A percentile compares a stretch with the other conserved stretches of the same genome.
phyloP scores from a whole-genome alignment of 805 yeast genomes.

The Teunomyces lycoperdinae region DNA sequence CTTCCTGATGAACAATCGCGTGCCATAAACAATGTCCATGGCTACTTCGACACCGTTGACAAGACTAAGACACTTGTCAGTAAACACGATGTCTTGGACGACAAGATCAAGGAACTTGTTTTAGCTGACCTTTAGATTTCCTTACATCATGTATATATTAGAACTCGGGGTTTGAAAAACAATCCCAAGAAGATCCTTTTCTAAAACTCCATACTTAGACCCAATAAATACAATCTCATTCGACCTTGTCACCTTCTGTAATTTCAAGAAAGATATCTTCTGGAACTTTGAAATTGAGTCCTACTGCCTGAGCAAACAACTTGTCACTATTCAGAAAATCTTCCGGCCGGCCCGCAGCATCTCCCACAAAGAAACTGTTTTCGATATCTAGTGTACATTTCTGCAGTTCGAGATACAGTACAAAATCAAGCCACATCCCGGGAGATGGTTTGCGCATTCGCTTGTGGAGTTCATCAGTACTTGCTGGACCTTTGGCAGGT shows the following conservation, averaged over 20 bases:
- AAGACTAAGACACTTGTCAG: conserved; percentile 24
- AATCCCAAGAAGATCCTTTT: not conserved
- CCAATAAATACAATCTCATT: too few species aligned
- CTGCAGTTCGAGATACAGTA: conserved; percentile 32
- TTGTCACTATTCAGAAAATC: conserved; percentile 84
- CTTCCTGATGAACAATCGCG: conserved; percentile 22
- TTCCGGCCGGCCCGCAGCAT: conserved; percentile 82
- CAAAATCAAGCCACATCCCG: conserved; percentile 73
- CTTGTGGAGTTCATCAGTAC: conserved; percentile 22
- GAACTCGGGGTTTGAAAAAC: not conserved
- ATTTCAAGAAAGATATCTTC: conserved; percentile 53
- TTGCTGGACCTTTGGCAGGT: conserved; percentile 29
- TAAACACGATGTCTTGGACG: conserved; percentile 20
- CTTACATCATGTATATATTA: not conserved
- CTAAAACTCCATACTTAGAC: too few species aligned
- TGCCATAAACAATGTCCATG: conserved; percentile 46
- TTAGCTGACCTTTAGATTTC: conserved; percentile 8
- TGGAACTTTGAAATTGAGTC: conserved; percentile 61
- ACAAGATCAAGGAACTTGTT: conserved; percentile 14
- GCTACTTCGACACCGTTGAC: conserved; percentile 65
- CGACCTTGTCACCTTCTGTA: not conserved
- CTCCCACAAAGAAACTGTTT: conserved; percentile 77
- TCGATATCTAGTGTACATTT: conserved; percentile 34
- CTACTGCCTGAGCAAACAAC: conserved; percentile 55
- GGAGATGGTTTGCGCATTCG: conserved; percentile 66